Conservation (phyloP, 2,329 filamentous ascomycete genomes). For the Sporothrix brunneoviolacea region DNA sequence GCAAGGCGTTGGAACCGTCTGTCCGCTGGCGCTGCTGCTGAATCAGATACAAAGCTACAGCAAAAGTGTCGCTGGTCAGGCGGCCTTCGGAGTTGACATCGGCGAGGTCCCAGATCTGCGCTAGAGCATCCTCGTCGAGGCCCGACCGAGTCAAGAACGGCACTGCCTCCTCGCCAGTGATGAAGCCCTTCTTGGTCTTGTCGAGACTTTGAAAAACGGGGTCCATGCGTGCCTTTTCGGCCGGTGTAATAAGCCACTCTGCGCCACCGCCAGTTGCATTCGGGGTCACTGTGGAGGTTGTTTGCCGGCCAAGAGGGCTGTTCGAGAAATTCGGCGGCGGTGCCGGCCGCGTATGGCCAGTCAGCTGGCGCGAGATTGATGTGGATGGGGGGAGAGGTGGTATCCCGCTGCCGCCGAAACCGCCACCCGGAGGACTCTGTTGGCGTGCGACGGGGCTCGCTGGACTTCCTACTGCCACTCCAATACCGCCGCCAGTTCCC, state of each 20-base stretch:
- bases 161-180: slow-evolving; percentile 91
- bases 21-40: slow-evolving; percentile 75
- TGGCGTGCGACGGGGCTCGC: slow-evolving; percentile 32
- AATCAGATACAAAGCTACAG: slow-evolving; percentile 95
- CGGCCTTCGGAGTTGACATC: slow-evolving; percentile 89
- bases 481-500: background rate
- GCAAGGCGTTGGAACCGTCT: slow-evolving; percentile 55
- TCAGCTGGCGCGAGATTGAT: slow-evolving; percentile 77
- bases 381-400: slow-evolving; percentile 46
- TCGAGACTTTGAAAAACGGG: slow-evolving; percentile 79
- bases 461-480: slow-evolving; percentile 20
- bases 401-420: slow-evolving; percentile 26
- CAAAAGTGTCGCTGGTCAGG: slow-evolving; percentile 83
- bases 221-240: slow-evolving; percentile 85
- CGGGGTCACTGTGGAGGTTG: slow-evolving; percentile 23
- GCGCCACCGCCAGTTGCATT: slow-evolving; percentile 15
- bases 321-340: slow-evolving; percentile 35
- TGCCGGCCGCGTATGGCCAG: slow-evolving; percentile 39
- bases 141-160: slow-evolving; percentile 90
- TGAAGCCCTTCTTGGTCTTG: slow-evolving; percentile 70
- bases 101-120: slow-evolving; percentile 94
- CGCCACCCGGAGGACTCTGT: slow-evolving; percentile 39
- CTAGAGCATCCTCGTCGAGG: slow-evolving; percentile 78
- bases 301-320: slow-evolving; percentile 49
- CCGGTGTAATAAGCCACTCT: slow-evolving; percentile 77